phyloP scores from a whole-genome alignment of 371 early-diverging fungal species.

The Mucor sp. region DNA sequence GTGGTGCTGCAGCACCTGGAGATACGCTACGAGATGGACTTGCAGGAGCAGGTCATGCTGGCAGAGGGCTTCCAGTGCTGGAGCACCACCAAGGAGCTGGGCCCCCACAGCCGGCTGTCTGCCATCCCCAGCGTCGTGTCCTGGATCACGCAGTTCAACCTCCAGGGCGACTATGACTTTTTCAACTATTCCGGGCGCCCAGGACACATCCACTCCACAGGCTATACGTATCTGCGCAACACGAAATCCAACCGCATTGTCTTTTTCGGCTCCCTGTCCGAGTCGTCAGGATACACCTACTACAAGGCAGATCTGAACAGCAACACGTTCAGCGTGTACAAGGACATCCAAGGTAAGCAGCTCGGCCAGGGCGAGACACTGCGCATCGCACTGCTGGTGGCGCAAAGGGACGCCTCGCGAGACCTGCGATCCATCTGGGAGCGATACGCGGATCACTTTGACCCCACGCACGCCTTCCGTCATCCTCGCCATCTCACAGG shows the following conservation, averaged over 20 bases:
- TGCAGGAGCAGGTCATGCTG: conserved; percentile 40
- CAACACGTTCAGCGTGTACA: conserved; percentile 42
- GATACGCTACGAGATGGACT: conserved; percentile 24
- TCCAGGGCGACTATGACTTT: conserved; percentile 59
- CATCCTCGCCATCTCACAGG: conserved; percentile 46
- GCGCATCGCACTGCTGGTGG: conserved; percentile 11
- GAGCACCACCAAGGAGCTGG: conserved; percentile 49
- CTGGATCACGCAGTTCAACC: conserved; percentile 44
- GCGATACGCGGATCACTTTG: conserved; percentile 40
- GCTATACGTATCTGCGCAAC: conserved; percentile 56
- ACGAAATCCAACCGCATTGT: conserved; percentile 26
- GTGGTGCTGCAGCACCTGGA: conserved; percentile 12
- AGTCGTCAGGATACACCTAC: conserved; percentile 56
- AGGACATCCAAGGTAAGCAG: conserved; percentile 48
- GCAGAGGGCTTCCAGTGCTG: conserved; percentile 65
- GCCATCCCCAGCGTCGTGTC: conserved; percentile 37
- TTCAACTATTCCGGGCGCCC: conserved; percentile 50
- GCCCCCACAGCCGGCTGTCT: conserved; percentile 21
- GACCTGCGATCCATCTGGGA: conserved; percentile 47
- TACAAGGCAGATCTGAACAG: conserved; percentile 45
- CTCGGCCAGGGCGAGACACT: conserved; percentile 25
- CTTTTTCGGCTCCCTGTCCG: conserved; percentile 57
- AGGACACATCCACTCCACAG: conserved; percentile 57
- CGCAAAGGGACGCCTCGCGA: conserved; percentile 23
- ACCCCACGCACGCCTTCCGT: conserved; percentile 29